Conservation (phyloP, 148 eudicot species). For the Bassia scoparia region DNA sequence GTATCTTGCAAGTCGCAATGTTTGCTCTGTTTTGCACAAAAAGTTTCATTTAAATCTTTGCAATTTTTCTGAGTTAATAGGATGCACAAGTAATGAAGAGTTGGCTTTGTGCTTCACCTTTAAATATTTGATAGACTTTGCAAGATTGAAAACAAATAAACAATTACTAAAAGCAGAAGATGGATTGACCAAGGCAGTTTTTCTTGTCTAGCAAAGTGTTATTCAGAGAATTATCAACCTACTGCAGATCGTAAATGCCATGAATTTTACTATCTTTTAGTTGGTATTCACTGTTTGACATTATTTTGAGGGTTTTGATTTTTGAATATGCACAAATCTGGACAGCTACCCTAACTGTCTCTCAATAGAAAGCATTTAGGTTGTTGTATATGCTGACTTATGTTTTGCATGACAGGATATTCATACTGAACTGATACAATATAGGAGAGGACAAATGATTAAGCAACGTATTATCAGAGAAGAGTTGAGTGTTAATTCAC, state of each 20-base stretch:
- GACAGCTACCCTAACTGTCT: not conserved
- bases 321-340: not conserved
- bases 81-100: not conserved
- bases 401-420: conserved; percentile 54
- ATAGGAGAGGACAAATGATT: conserved; percentile 76
- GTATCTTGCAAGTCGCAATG: not conserved
- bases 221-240: not conserved
- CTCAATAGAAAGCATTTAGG: conserved; percentile 2
- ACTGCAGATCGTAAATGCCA: not conserved
- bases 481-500: conserved; percentile 69
- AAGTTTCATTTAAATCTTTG: not conserved
- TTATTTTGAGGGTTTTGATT: not conserved
- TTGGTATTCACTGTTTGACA: not conserved
- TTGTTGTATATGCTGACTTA: conserved; percentile 11
- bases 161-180: not conserved
- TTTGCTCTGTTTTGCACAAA: not conserved
- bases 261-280: not conserved
- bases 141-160: not conserved
- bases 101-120: not conserved
- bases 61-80: not conserved
- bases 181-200: not conserved
- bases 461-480: conserved; percentile 67
- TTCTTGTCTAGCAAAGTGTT: not conserved
- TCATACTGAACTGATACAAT: conserved; percentile 86
- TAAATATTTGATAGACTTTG: not conserved